These are phyloP conservation scores for Fusarium multiceps DNA, from an alignment of 2,329 filamentous ascomycete species.

Conservation along the genomic window DNA sequence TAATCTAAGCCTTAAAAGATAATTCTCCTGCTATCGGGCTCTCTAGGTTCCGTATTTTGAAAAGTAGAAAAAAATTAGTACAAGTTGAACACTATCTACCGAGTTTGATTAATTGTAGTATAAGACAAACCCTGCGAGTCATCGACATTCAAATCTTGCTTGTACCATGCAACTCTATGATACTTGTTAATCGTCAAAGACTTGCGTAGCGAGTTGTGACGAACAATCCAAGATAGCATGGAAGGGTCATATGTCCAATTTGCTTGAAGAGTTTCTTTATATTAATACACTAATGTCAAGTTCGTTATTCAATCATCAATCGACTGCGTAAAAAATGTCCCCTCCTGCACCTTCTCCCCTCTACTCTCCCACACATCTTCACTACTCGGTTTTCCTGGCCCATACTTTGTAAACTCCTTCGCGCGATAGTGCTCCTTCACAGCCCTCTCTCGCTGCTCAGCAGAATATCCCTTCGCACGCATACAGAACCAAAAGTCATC, in stretches of 20 bases:
- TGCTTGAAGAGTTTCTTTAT: background rate
- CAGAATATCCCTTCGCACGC: slow-evolving; percentile 75
- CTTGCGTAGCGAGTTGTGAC: background rate
- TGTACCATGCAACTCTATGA: background rate
- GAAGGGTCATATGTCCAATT: background rate
- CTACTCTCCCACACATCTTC: slow-evolving; percentile 91
- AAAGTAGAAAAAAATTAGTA: too few relatives aligned
- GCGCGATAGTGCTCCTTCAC: slow-evolving; percentile 76
- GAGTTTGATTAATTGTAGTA: too few relatives aligned
- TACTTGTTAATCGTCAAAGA: background rate
- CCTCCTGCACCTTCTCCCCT: slow-evolving; percentile 66
- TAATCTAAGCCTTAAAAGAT: background rate
- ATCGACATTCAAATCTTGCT: background rate
- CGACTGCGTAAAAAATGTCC: slow-evolving; percentile 57
- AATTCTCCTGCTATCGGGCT: background rate
- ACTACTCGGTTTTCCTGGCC: slow-evolving; percentile 73
- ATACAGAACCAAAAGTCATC: slow-evolving; percentile 98
- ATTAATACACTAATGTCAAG: slow-evolving; percentile 1
- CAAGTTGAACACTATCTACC: too few relatives aligned
- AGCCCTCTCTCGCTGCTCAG: slow-evolving; percentile 68
- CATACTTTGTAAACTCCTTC: slow-evolving; percentile 74
- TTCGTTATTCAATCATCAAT: slow-evolving; percentile 48
- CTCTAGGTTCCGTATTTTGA: too few relatives aligned
- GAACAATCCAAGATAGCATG: background rate
- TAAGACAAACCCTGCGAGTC: too few relatives aligned